These are phyloP conservation scores for Chrysopogon serrulatus DNA, from an alignment of 176 grass and related monocot genomes.

Conservation along the genomic window DNA sequence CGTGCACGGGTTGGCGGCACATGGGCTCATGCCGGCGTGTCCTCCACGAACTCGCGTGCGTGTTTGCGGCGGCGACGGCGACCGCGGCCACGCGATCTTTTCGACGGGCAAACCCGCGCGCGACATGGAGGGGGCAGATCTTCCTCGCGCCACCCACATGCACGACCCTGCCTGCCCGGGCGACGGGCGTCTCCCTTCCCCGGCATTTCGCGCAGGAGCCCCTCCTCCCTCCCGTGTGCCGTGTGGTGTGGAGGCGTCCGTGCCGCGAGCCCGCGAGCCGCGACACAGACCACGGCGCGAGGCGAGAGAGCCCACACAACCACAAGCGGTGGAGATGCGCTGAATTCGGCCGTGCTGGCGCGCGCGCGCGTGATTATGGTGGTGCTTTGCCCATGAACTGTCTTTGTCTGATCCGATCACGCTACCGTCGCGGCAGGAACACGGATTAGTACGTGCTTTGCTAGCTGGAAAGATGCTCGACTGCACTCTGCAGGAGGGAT, in stretches of 20 bases:
- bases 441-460: too few relatives aligned
- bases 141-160: neutral
- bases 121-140: constrained; percentile 25
- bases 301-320: neutral
- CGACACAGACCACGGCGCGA: neutral
- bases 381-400: neutral
- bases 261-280: neutral
- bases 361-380: neutral
- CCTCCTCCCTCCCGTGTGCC: too few relatives aligned
- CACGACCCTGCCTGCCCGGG: neutral
- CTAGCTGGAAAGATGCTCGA: constrained; percentile 20
- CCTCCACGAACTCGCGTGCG: neutral
- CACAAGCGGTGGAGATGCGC: neutral
- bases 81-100: neutral
- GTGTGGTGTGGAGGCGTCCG: neutral
- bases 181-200: neutral
- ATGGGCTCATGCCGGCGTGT: constrained; percentile 27
- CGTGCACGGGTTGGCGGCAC: constrained; percentile 13
- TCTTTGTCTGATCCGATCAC: neutral
- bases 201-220: neutral
- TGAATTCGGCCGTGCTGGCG: neutral
- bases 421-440: neutral
- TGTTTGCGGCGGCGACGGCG: neutral
- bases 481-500: neutral
- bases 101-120: neutral